Base-by-base conservation (phyloP, 1,139 yeast genomes). In the Yamadazyma taylorii region DNA sequence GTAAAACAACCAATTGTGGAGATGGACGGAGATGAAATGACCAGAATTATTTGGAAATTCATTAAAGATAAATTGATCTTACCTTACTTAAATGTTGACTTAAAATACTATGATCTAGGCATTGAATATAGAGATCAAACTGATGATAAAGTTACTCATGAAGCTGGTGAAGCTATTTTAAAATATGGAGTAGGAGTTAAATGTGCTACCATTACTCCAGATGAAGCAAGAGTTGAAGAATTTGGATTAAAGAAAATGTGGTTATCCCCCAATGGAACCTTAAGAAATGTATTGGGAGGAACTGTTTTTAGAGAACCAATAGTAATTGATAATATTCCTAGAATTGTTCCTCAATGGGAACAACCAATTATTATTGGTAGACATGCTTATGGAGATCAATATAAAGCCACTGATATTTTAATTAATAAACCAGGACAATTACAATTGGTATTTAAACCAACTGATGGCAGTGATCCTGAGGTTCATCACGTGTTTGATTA, bases 201-300 rank as follows among this genome's bases (percentile, higher is more conserved):
- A 71, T 90, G 97, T 70, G 97, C 97, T 36, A 90, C 97, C 40
- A 90, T 90, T 62, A 90, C 97, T n/a, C 97, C 97, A 7, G 97
- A 90, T 61, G 97, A 90, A 70, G 90, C 85, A 30, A 80, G 97
- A 54, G 97, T 90, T 38, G 69, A 86, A 63, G 97, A 90, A 67
- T 90, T 88, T 63, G 69, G 75, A 45, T 78, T 90, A 63, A 89
- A 89, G 69, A 84, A 89, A 65, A 90, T 90, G 97, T 90, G 97
- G 97, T 76, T 85, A 40, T 87, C 96, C 17, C 97, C 97, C 49
- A 90, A 90, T 65, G 97, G 97, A 51, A 90, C 97, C 33, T 86
- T 90, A 60, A 81, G 97, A 66, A 90, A 90, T 68, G 84, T 90
- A 50, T 74, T 90, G 48, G 96, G 96, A 35, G 97, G 97, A 47